Evolutionary conservation across 1,284 basidiomycete genomes (phyloP).

Genomic region (Rhodotorula sp.): DNA sequence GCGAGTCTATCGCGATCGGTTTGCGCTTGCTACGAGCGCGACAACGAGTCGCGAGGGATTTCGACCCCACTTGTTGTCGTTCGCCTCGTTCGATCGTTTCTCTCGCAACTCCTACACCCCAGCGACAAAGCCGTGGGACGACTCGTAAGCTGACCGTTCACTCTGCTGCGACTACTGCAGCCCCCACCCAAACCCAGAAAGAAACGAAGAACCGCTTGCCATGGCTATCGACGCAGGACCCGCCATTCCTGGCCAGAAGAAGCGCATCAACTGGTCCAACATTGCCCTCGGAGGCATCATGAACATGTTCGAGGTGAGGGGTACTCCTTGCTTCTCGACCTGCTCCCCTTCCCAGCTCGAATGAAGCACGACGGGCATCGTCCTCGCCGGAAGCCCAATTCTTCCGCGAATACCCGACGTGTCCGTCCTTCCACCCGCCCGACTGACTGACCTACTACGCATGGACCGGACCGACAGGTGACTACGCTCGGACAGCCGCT

Average conservation of each 20-base stretch:
- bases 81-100: too few relatives aligned
- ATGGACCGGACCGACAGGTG: slow-evolving; percentile 53
- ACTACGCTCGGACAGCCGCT: slow-evolving; percentile 97
- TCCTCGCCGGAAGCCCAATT: background rate
- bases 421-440: background rate
- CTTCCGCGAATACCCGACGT: background rate
- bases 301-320: slow-evolving; percentile 64
- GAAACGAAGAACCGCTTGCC: background rate
- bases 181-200: background rate
- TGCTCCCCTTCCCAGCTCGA: background rate
- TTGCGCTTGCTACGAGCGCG: background rate
- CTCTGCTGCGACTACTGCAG: too few relatives aligned
- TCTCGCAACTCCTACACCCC: too few relatives aligned
- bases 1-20: background rate
- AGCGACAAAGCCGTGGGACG: too few relatives aligned
- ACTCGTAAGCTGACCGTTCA: too few relatives aligned
- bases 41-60: background rate
- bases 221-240: slow-evolving; percentile 25
- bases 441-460: background rate
- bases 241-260: slow-evolving; percentile 73
- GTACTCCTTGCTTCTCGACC: background rate
- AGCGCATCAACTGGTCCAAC: slow-evolving; percentile 90
- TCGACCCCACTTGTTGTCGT: background rate
- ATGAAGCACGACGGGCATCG: background rate
- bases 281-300: slow-evolving; percentile 96